Evolutionary conservation across 306 rosid genomes (phyloP).

Genomic region (Carpinus viminea): DNA sequence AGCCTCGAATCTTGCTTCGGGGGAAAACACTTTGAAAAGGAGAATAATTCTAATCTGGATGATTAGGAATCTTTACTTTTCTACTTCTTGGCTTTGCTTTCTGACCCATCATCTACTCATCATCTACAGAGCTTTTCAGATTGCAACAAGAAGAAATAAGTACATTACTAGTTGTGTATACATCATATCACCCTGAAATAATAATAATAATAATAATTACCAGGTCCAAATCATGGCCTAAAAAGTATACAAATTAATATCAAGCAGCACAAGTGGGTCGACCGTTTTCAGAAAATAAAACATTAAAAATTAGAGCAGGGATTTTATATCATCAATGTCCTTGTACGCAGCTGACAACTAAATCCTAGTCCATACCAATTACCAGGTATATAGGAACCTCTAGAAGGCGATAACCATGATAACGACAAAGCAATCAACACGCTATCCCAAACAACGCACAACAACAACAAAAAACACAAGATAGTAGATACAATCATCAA

Average conservation of each 20-base stretch:
- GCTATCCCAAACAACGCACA: constrained; percentile 8
- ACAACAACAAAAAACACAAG: not conserved
- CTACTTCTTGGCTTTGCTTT: not conserved
- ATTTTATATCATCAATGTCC: too few relatives aligned
- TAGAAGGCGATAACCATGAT: not conserved
- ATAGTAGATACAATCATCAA: not conserved
- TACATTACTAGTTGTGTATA: too few relatives aligned
- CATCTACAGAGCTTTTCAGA: not conserved
- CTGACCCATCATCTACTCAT: not conserved
- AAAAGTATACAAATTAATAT: not conserved
- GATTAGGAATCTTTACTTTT: not conserved
- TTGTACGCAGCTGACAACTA: too few relatives aligned
- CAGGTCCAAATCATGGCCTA: not conserved
- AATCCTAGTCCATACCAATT: too few relatives aligned
- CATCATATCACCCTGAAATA: too few relatives aligned
- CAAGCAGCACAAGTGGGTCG: not conserved
- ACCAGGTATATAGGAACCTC: too few relatives aligned
- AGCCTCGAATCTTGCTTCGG: too few relatives aligned
- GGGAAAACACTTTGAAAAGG: not conserved
- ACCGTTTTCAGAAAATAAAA: not conserved
- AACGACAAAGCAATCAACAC: constrained; percentile 16
- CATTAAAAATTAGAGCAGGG: not conserved
- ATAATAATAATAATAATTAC: too few relatives aligned
- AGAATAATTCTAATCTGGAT: not conserved
- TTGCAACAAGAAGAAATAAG: not conserved